phyloP scores from a whole-genome alignment of 2,329 filamentous ascomycete species.

The Colletotrichum liaoningense region DNA sequence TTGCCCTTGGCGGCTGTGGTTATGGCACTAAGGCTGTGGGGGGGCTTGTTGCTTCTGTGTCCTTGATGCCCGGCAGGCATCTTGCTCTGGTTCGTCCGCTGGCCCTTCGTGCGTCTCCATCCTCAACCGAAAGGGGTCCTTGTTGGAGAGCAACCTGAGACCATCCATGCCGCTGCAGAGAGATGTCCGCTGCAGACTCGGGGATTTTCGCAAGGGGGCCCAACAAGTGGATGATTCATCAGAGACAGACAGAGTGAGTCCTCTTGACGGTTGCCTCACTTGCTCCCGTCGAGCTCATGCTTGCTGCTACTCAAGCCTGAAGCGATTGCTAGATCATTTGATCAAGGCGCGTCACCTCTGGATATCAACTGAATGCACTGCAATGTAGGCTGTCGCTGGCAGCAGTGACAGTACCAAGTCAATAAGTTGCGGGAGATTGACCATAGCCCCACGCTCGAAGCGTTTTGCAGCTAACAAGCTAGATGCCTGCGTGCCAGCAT shows the following conservation, averaged over 20 bases:
- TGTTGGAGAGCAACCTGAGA: constrained; percentile 18
- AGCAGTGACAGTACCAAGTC: neutral
- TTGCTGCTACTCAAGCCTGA: neutral
- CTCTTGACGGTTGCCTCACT: neutral
- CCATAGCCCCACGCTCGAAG: neutral
- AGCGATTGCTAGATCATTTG: neutral
- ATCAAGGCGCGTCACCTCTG: neutral
- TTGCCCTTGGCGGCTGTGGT: constrained; percentile 23
- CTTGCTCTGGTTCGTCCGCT: constrained; percentile 26
- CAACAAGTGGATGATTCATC: constrained; percentile 21
- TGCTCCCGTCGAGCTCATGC: neutral
- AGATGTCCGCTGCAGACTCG: constrained; percentile 30
- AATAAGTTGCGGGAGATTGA: neutral
- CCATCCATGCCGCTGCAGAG: constrained; percentile 33
- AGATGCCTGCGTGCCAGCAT: constrained; percentile 10
- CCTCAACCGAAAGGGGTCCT: constrained; percentile 18
- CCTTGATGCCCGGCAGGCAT: constrained; percentile 20
- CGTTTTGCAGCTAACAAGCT: constrained; percentile 11
- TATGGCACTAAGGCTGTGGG: constrained; percentile 15
- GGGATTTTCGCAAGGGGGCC: constrained; percentile 33
- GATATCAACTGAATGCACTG: constrained; percentile 9
- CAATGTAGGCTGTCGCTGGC: neutral
- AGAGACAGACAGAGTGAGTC: neutral
- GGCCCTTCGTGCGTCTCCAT: constrained; percentile 23
- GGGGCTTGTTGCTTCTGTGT: neutral